Evolutionary conservation across 2,329 filamentous ascomycete species (phyloP).

Genomic region (Chaetomium olivaceum): DNA sequence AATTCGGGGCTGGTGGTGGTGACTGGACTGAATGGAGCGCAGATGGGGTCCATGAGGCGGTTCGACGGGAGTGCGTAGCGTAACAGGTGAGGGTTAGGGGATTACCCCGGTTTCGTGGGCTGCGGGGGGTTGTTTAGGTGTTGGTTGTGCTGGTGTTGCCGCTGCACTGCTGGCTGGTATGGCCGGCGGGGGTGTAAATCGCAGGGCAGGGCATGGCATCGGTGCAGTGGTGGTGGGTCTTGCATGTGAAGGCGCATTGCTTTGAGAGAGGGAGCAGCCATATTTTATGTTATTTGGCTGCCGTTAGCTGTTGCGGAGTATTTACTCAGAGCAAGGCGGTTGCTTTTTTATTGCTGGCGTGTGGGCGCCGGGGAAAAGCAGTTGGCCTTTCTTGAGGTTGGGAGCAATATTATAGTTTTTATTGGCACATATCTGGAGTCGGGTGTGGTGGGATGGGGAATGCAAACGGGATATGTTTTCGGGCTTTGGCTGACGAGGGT

Average conservation of each 20-base stretch:
- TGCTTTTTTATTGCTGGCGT: background rate
- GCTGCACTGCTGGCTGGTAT: background rate
- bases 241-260: conserved; percentile 10
- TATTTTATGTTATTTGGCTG: background rate
- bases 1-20: conserved; percentile 8
- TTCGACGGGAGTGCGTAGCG: background rate
- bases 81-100: background rate
- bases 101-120: background rate
- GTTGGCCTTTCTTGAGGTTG: background rate
- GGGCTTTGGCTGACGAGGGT: background rate
- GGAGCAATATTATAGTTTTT: background rate
- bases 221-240: background rate
- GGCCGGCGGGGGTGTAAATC: background rate
- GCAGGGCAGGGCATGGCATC: background rate
- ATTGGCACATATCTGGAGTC: background rate
- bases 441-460: background rate
- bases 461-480: background rate
- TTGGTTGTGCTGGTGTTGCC: background rate
- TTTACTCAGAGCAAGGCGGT: background rate
- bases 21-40: background rate
- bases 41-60: background rate
- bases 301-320: background rate
- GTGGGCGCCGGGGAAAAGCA: background rate
- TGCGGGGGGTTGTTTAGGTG: background rate
- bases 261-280: background rate